Conservation (phyloP, 2,329 filamentous ascomycete species). For the Chrysoporthe cubensis region DNA sequence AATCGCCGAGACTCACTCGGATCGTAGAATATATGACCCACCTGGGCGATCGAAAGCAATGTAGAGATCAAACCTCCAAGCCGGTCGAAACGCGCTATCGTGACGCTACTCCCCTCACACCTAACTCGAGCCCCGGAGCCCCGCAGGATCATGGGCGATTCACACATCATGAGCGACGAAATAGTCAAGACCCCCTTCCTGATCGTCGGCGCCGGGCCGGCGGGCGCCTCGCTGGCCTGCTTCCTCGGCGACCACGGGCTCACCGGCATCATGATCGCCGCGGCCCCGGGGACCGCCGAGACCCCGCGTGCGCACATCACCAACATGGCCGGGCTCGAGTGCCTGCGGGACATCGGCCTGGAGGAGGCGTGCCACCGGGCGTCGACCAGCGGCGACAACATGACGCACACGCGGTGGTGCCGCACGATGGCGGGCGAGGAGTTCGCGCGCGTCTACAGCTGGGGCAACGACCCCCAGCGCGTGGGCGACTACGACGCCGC, state of each 20-base stretch:
- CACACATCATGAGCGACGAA: slow-evolving; percentile 14
- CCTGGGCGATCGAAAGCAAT: background rate
- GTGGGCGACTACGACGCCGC: slow-evolving; percentile 51
- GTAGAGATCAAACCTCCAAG: background rate
- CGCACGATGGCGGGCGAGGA: slow-evolving; percentile 57
- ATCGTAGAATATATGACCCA: background rate
- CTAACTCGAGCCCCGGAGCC: background rate
- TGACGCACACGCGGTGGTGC: slow-evolving; percentile 58
- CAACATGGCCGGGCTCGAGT: slow-evolving; percentile 62
- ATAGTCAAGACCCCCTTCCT: slow-evolving; percentile 31
- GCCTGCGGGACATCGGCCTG: slow-evolving; percentile 55
- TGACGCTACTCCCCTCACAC: background rate
- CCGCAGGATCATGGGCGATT: background rate
- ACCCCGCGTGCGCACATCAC: slow-evolving; percentile 65
- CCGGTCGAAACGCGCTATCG: background rate
- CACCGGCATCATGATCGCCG: slow-evolving; percentile 57
- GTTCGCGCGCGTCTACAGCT: slow-evolving; percentile 53
- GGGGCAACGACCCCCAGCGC: slow-evolving; percentile 52
- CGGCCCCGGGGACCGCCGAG: slow-evolving; percentile 53
- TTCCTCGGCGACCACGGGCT: slow-evolving; percentile 50
- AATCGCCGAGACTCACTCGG: slow-evolving; percentile 11
- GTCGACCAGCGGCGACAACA: slow-evolving; percentile 44
- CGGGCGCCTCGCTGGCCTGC: slow-evolving; percentile 57
- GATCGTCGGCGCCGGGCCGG: slow-evolving; percentile 47
- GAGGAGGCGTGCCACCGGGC: slow-evolving; percentile 45